Evolutionary conservation across 768 basidiomycete genomes (phyloP), one percentile per base, ranked within the genome.

Genomic region (Postia placenta): DNA sequence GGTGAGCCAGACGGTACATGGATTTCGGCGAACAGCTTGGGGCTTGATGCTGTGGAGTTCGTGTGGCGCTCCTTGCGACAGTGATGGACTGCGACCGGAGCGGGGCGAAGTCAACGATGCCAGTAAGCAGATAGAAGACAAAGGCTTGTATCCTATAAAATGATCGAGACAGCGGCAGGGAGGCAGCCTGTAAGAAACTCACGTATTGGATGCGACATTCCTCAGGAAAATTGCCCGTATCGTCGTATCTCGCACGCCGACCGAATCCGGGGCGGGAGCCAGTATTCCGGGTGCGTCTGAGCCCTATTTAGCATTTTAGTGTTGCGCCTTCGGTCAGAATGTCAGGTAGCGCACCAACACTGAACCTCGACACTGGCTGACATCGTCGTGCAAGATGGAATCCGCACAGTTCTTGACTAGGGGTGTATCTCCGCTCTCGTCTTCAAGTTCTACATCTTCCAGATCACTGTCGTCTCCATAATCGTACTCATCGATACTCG

Each of bases 1-100:
- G 72, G 24, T 57, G 55, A 4, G 73, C 71, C 11, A 74, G 57
- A 12, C 69, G 66, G 49, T 71, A 74, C 67, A 74, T 73, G 0
- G 71, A 73, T 45, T 74, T 74, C 0, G 72, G 68, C 3, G 72
- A 74, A 39, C 71, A 73, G 0, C 3, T 12, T 4, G 48, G 56
- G 3, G 50, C n/a, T n/a, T n/a, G n/a, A n/a, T n/a, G n/a, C n/a
- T n/a, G n/a, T n/a, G n/a, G n/a, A n/a, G 27, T 4, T 45, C 26
- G 12, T 42, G 20, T 2, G 27, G 20, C 17, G 11, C 27, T 22
- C 23, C 6, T 42, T 22, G 20, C 33, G 22, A 25, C 24, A 5
- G n/a, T 30, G 17, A 7, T 14, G 9, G 35, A 26, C 37, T 52
- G 46, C 14, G 55, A 56, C 38, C 36, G 28, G 30, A 57, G 30